Evolutionary conservation across 78 protist genomes (phyloP), one percentile per base, ranked within the genome.

Genomic region (Neovahlkampfia damariscottae): DNA sequence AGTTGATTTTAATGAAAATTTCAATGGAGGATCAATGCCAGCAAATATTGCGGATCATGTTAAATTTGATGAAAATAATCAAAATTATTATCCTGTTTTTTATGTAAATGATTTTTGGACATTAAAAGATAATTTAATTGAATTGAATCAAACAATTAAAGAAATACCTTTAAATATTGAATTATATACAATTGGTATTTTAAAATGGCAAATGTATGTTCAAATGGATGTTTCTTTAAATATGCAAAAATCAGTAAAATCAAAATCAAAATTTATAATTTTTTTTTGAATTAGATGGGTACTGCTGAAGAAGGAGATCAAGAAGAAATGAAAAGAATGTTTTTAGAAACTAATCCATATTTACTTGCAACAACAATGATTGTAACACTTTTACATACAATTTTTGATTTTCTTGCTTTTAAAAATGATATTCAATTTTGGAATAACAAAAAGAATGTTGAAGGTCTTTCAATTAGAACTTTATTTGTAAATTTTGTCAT

Each of bases 391-490:
- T 81, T 94, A 29, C 99, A 96, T 83, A 77, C 84, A 19, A 38
- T 96, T 27, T 93, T 95, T 70, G 97, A 94, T 72, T 81, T 91
- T 40, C 85, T 96, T 36, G 99, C 99, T 8, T 95, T 96, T 83
- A 93, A 92, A 74, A 93, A 93, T 80, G 94, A 93, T 58, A 83
- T 95, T 41, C 76, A 66, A 40, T 93, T 93, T 76, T 96, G 99
- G 99, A 62, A 84, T 67, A 72, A 82, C 8, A 77, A 81, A 27
- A 84, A 91, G 74, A 41, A 86, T 9, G 67, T 93, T 85, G 86
- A 82, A 32, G 99, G 99, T 5, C 76, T 95, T n/a, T 85, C 94
- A 8, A 74, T 88, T 19, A 70, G 94, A 32, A 38, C 95, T 1
- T 30, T 91, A 35, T 6, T 81, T 58, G 39, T 78, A 34, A 75